Base-by-base conservation (phyloP, 2,329 filamentous ascomycete species). In the Dactylellina cionopaga region DNA sequence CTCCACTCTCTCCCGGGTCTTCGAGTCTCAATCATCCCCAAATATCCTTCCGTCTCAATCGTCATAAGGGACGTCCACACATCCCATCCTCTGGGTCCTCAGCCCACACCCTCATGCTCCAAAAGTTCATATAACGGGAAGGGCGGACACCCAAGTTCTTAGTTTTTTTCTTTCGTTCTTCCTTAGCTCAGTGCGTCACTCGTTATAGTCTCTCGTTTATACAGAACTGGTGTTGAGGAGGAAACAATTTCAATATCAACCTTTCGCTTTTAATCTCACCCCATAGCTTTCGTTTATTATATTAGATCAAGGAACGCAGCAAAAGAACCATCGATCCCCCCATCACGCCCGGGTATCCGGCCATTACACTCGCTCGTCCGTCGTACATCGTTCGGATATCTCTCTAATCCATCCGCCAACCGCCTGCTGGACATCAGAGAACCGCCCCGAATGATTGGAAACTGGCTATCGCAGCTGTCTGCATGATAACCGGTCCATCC, bases 131-230 rank as follows among this genome's bases (percentile, higher is more conserved):
- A 70, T 70, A 63, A 63, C 44, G 44, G 58, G 44, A 31, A 63
- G 56, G 65, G 65, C 49, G 49, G 65, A 55, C 41, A 56, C 65
- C 65, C 65, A 58, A 43, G 63, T 63, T 58, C 55, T 46, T 55
- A 46, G 17, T 35, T 63, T 58, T 62, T 35, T 63, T 63, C 58
- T 51, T 54, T 63, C 39, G 56, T 70, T 70, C 65, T 51, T 63
- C 55, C 59, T 46, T 62, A 19, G 65, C 47, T 70, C 51, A 58
- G 65, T 70, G 65, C 65, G 65, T 70, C 65, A 70, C 65, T 70
- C 65, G 65, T 70, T 70, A 62, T 54, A 62, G 65, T 70, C 65
- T 70, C 58, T 70, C 65, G 65, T 70, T 70, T 54, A 70, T 70
- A 63, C 65, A 63, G 44, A 62, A 60, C 56, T 49, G 65, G 56